Conservation (phyloP, 306 rosid genomes). For the Prunus fruticosa region DNA sequence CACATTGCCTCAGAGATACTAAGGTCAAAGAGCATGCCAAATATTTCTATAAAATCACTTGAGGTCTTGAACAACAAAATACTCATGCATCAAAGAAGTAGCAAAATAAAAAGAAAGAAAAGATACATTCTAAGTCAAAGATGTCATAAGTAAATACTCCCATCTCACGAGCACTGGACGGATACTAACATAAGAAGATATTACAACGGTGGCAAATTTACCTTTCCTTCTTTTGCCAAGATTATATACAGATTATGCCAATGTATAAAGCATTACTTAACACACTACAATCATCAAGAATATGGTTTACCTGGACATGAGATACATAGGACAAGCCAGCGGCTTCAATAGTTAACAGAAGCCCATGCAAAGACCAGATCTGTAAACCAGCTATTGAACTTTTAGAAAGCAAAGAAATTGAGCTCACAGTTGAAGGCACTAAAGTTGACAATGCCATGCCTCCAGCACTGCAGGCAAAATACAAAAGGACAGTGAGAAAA, state of each 20-base stretch:
- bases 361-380: conserved; percentile 98
- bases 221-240: neutral
- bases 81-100: neutral
- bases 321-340: conserved; percentile 96
- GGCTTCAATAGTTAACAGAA: conserved; percentile 94
- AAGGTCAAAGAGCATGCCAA: neutral
- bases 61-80: neutral
- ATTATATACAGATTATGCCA: neutral
- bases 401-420: conserved; percentile 74
- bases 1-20: neutral
- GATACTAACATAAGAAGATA: neutral
- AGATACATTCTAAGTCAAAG: neutral
- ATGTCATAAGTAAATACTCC: neutral
- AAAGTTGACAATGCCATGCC: conserved; percentile 96
- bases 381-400: conserved; percentile 78
- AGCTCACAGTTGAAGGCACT: conserved; percentile 93
- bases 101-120: neutral
- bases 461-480: conserved; percentile 86
- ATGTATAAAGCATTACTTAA: conserved; percentile 15
- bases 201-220: neutral
- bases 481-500: conserved; percentile 26
- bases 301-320: conserved; percentile 82
- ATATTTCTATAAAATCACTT: neutral
- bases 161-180: neutral
- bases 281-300: conserved; percentile 14